Conservation (phyloP, 2,329 filamentous ascomycete species). For the Chaetomiaceae sp. region DNA sequence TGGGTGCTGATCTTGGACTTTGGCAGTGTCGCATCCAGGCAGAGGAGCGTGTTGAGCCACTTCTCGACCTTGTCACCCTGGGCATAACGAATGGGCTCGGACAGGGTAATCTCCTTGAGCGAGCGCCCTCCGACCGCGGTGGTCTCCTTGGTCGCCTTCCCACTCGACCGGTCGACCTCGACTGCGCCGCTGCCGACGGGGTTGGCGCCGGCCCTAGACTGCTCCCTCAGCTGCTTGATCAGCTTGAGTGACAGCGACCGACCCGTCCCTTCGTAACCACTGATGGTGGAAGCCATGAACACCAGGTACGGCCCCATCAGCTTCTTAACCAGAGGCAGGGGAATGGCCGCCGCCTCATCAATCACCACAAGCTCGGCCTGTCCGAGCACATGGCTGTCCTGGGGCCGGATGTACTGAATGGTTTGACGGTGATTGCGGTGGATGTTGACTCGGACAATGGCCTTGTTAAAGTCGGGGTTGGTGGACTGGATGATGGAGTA, state of each 20-base stretch:
- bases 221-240: conserved; percentile 93
- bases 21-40: conserved; percentile 86
- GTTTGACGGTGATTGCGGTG: conserved; percentile 94
- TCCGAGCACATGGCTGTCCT: conserved; percentile 90
- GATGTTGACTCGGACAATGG: conserved; percentile 93
- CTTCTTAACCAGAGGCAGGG: conserved; percentile 85
- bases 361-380: conserved; percentile 95
- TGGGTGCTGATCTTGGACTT: conserved; percentile 66
- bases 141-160: conserved; percentile 62
- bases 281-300: conserved; percentile 99
- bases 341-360: conserved; percentile 95
- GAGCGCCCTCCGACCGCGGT: conserved; percentile 66
- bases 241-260: conserved; percentile 92
- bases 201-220: conserved; percentile 66
- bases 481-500: conserved; percentile 98
- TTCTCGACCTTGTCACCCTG: conserved; percentile 88
- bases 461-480: conserved; percentile 98
- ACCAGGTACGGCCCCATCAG: conserved; percentile 95
- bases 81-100: conserved; percentile 91
- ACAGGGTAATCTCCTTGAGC: conserved; percentile 84
- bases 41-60: conserved; percentile 92
- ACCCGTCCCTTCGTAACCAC: conserved; percentile 96
- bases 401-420: conserved; percentile 96
- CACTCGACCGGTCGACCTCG: conserved; percentile 75
- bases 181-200: conserved; percentile 50